Evolutionary conservation across 768 basidiomycete genomes (phyloP).

Genomic region (Psilocybe azurescens): DNA sequence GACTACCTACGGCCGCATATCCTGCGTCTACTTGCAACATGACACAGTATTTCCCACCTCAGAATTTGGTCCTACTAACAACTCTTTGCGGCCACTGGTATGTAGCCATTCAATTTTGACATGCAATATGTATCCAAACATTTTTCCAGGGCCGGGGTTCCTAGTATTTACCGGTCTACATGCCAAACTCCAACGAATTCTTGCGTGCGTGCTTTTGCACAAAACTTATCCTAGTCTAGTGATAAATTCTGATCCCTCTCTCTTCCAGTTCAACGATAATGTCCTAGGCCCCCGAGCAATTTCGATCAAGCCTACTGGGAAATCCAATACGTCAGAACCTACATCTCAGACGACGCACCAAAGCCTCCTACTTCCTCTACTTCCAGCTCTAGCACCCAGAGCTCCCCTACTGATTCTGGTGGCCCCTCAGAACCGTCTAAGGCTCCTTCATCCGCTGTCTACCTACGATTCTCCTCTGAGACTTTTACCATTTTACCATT

Average conservation of each 20-base stretch:
- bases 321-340: conserved; percentile 62
- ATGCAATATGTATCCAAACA: not conserved
- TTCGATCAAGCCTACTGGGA: conserved; percentile 65
- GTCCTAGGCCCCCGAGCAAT: conserved; percentile 51
- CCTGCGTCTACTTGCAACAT: conserved; percentile 59
- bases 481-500: not conserved
- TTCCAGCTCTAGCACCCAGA: not conserved
- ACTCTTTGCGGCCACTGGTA: conserved; percentile 63
- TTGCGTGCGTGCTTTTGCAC: conserved; percentile 37
- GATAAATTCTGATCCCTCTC: not conserved
- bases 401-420: not conserved
- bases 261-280: conserved; percentile 42
- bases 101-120: conserved; percentile 2
- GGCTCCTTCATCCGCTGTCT: not conserved
- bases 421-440: not conserved
- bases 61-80: conserved; percentile 71
- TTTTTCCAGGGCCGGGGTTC: conserved; percentile 46
- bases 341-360: conserved; percentile 39
- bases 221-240: not conserved
- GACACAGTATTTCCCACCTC: conserved; percentile 61
- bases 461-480: not conserved
- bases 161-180: conserved; percentile 44
- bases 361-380: conserved; percentile 14
- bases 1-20: conserved; percentile 70
- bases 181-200: conserved; percentile 43